Percentiles rank a stretch among this genome's conserved stretches.
Evolutionary conservation across 495 filamentous ascomycete species (phyloP).

Genomic region (Xylaria cubensis): DNA sequence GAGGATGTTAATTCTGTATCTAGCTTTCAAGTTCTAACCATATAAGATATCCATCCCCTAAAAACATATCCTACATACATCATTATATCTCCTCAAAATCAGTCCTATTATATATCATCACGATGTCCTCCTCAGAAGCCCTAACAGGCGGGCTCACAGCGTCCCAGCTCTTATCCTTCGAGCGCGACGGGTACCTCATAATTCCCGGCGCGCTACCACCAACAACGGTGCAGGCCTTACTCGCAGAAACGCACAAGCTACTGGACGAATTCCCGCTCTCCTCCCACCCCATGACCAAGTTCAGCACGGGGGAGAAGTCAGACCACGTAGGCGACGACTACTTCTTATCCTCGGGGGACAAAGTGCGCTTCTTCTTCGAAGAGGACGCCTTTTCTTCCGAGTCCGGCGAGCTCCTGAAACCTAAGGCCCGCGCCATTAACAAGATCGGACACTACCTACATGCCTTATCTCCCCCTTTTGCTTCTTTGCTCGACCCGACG

Average conservation of each 20-base stretch:
- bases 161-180: constrained; percentile 73
- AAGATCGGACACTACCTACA: constrained; percentile 97
- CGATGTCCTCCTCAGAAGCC: constrained; percentile 30
- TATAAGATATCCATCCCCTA: not conserved
- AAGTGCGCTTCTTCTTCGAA: constrained; percentile 97
- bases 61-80: too few species aligned
- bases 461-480: constrained; percentile 73
- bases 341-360: constrained; percentile 87
- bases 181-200: constrained; percentile 87
- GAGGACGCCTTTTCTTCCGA: constrained; percentile 72
- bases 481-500: constrained; percentile 58
- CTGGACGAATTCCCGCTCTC: constrained; percentile 77
- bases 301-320: constrained; percentile 75
- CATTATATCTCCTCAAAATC: not conserved
- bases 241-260: constrained; percentile 74
- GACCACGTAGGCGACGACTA: constrained; percentile 93
- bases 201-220: constrained; percentile 77
- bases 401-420: constrained; percentile 66
- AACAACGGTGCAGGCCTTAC: constrained; percentile 68
- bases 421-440: constrained; percentile 85
- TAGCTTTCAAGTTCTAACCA: not conserved
- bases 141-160: constrained; percentile 65
- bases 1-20: not conserved
- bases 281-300: constrained; percentile 89
- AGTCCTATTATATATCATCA: not conserved